Evolutionary conservation across 2,329 filamentous ascomycete genomes (phyloP).

Genomic region (Metarhizium brunneum): DNA sequence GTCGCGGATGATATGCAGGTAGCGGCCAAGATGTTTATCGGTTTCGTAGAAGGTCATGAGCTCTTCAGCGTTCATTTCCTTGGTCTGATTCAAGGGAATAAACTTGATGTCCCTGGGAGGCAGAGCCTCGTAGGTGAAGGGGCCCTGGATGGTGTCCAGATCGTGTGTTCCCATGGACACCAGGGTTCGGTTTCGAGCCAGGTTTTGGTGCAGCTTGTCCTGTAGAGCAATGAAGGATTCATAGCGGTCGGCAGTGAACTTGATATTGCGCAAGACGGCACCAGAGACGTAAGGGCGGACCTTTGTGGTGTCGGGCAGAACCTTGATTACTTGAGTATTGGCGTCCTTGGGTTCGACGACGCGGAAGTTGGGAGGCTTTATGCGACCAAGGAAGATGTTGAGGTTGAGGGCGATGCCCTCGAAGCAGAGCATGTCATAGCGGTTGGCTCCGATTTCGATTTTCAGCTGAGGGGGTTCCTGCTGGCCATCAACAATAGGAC

Average conservation of each 20-base stretch:
- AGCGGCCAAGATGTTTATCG: conserved; percentile 85
- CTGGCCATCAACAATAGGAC: conserved; percentile 65
- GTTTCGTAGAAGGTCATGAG: conserved; percentile 94
- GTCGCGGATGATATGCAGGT: conserved; percentile 89
- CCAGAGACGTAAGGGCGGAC: conserved; percentile 84
- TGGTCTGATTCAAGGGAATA: conserved; percentile 79
- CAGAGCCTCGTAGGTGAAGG: conserved; percentile 93
- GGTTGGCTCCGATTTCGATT: conserved; percentile 95
- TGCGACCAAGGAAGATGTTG: conserved; percentile 81
- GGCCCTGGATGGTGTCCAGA: conserved; percentile 83
- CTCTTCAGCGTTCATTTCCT: conserved; percentile 78
- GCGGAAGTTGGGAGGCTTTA: conserved; percentile 68
- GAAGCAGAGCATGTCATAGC: conserved; percentile 92
- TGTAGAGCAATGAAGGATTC: conserved; percentile 96
- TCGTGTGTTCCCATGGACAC: conserved; percentile 98
- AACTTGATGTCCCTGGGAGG: conserved; percentile 90
- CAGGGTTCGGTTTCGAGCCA: conserved; percentile 84
- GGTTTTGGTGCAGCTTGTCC: conserved; percentile 95
- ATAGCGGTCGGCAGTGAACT: conserved; percentile 84
- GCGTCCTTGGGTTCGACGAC: conserved; percentile 63
- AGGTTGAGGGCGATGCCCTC: conserved; percentile 94
- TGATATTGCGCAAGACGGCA: conserved; percentile 81
- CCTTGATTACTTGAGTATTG: conserved; percentile 70
- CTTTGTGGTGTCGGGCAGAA: conserved; percentile 63
- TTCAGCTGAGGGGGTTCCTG: conserved; percentile 89